Evolutionary conservation across 176 grass and related monocot genomes (phyloP).

Genomic region (Avena atlantica): DNA sequence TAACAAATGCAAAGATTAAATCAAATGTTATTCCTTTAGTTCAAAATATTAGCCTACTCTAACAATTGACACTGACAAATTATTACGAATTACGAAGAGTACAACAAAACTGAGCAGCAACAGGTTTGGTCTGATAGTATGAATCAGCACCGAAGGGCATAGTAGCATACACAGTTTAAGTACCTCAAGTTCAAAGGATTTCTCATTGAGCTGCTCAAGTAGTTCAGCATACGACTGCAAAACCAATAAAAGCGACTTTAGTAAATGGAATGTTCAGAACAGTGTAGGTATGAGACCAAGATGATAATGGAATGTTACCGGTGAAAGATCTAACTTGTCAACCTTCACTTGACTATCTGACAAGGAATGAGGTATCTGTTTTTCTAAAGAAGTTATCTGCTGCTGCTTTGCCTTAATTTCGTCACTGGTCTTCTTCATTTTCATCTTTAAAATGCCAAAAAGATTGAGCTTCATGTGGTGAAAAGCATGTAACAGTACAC

Average conservation of each 20-base stretch:
- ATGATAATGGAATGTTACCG: slow-evolving; percentile 59
- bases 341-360: slow-evolving; percentile 68
- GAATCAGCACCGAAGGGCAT: slow-evolving; percentile 11
- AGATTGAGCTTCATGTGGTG: slow-evolving; percentile 29
- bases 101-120: slow-evolving; percentile 11
- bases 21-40: slow-evolving; percentile 26
- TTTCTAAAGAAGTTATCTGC: slow-evolving; percentile 89
- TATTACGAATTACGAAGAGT: slow-evolving; percentile 18
- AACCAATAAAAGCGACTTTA: slow-evolving; percentile 40
- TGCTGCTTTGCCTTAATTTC: slow-evolving; percentile 85
- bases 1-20: not conserved
- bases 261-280: slow-evolving; percentile 32
- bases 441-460: slow-evolving; percentile 69
- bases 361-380: slow-evolving; percentile 74
- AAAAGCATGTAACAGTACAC: slow-evolving; percentile 48
- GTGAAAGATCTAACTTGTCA: slow-evolving; percentile 67
- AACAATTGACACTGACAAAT: not conserved
- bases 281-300: slow-evolving; percentile 25
- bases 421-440: slow-evolving; percentile 83
- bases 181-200: slow-evolving; percentile 99
- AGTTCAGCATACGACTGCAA: slow-evolving; percentile 85
- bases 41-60: slow-evolving; percentile 25
- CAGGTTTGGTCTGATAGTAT: not conserved
- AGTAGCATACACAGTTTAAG: slow-evolving; percentile 26
- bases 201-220: slow-evolving; percentile 92